Evolutionary conservation across 805 yeast genomes (phyloP).

Genomic region (Wickerhamomyces xylosicus): DNA sequence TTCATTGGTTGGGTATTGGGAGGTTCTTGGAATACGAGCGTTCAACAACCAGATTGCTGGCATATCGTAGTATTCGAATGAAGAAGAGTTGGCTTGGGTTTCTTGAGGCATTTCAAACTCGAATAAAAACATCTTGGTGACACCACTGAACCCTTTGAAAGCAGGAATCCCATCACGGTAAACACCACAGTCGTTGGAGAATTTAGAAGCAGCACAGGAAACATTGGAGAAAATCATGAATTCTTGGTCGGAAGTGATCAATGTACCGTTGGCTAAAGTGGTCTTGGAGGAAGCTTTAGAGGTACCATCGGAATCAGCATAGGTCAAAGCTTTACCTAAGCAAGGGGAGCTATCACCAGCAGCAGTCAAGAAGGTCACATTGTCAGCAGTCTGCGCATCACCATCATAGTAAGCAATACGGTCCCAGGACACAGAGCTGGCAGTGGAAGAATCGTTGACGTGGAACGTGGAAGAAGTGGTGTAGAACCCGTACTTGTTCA

Average conservation of each 20-base stretch:
- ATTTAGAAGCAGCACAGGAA: slow-evolving; percentile 47
- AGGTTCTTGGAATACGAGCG: slow-evolving; percentile 63
- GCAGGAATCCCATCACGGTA: slow-evolving; percentile 70
- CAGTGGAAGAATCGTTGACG: slow-evolving; percentile 18
- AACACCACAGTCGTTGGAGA: slow-evolving; percentile 56
- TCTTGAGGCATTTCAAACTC: slow-evolving; percentile 63
- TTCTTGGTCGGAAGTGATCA: slow-evolving; percentile 49
- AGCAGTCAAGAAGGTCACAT: slow-evolving; percentile 57
- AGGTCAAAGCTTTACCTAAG: slow-evolving; percentile 58
- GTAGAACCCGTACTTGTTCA: slow-evolving; percentile 53
- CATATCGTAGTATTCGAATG: slow-evolving; percentile 36
- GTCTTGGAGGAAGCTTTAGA: slow-evolving; percentile 35
- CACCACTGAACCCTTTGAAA: slow-evolving; percentile 58
- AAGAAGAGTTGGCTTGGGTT: slow-evolving; percentile 20
- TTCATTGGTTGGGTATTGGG: slow-evolving; percentile 52
- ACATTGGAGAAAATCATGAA: slow-evolving; percentile 48
- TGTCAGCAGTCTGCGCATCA: slow-evolving; percentile 35
- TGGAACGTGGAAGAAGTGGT: slow-evolving; percentile 29
- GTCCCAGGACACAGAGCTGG: slow-evolving; percentile 35
- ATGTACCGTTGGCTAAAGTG: slow-evolving; percentile 35
- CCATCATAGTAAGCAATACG: slow-evolving; percentile 54
- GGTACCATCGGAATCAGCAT: slow-evolving; percentile 48
- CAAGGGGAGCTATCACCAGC: slow-evolving; percentile 55
- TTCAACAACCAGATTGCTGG: slow-evolving; percentile 75
- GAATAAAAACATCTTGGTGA: slow-evolving; percentile 61